Percentiles rank a stretch among this genome's conserved stretches.
Evolutionary conservation across 1,139 yeast genomes (phyloP).

Genomic region (Hansenula sp.): DNA sequence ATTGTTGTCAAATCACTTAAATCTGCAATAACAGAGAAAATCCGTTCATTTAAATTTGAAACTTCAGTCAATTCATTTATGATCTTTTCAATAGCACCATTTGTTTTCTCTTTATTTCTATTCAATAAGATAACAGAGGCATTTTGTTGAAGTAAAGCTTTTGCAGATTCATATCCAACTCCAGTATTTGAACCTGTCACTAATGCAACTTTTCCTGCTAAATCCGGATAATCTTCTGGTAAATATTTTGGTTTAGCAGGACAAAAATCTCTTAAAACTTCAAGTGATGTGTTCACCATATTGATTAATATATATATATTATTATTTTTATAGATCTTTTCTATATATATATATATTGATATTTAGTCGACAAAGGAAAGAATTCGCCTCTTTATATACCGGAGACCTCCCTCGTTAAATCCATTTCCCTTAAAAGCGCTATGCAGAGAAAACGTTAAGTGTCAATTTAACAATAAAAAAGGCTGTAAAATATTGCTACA

Average conservation of each 20-base stretch:
- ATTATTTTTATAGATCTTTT: too few species aligned
- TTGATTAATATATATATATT: too few species aligned
- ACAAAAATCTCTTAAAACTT: background rate
- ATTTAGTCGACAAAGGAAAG: too few species aligned
- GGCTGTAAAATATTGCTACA: too few species aligned
- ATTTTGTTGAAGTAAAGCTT: conserved; percentile 35
- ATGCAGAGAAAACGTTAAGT: too few species aligned
- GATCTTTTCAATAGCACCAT: conserved; percentile 29
- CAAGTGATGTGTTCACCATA: background rate
- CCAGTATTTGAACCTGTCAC: conserved; percentile 46
- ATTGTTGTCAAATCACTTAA: conserved; percentile 40
- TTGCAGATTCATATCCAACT: conserved; percentile 38
- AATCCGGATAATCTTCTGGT: conserved; percentile 39
- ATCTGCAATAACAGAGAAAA: conserved; percentile 32
- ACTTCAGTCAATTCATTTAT: conserved; percentile 18
- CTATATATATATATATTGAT: too few species aligned
- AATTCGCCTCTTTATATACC: too few species aligned
- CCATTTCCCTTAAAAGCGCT: too few species aligned
- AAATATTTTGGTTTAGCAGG: conserved; percentile 27
- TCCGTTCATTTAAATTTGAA: conserved; percentile 16
- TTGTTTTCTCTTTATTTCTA: conserved; percentile 33
- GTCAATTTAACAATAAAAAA: too few species aligned
- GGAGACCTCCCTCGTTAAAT: too few species aligned
- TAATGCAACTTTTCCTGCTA: conserved; percentile 35
- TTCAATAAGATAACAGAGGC: conserved; percentile 41